Base-by-base conservation (phyloP, 345 rosid genomes). In the Pseudoturritis turrita region DNA sequence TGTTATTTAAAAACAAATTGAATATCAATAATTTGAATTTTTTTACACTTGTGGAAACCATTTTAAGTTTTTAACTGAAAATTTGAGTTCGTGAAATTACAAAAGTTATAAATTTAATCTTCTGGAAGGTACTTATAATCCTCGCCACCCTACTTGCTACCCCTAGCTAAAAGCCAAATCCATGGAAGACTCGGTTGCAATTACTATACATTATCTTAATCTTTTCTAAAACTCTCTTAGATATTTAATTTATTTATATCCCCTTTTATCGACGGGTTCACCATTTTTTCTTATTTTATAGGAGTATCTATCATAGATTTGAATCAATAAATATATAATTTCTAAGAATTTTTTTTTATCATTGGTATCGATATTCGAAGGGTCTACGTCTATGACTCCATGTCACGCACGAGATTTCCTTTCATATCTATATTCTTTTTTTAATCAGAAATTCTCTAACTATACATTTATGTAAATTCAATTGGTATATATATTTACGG, bases 111-210 rank as follows among this genome's bases (percentile, higher is more conserved):
- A 29, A 25, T 3, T 9, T 69, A 9, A 47, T 36, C n/a, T 7
- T 47, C 40, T n/a, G 19, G 28, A 10, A 60, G 21, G 51, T 26
- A 49, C 7, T 59, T 50, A 39, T 17, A 28, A 22, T 72, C 17
- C 12, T 54, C 21, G 64, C 63, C 77, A 63, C 49, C 64, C 77
- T 72, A 63, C 72, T 46, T 70, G 65, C 57, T 23, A 46, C 35
- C n/a, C 18, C 39, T 52, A 52, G 62, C 39, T n/a, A 61, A 61
- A 71, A 50, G 68, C 52, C 61, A 37, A 55, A 33, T 35, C 41
- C 39, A 10, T 36, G 45, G 62, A 53, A 62, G 62, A 62, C 62
- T 71, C 17, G 61, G 18, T 50, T 40, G 54, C 25, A 62, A n/a
- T 50, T 71, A 51, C 15, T 15, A 49, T 53, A 12, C 39, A 17